Base-by-base conservation (phyloP, 352 stramenopile genomes). In the Phytophthora sansomeana region DNA sequence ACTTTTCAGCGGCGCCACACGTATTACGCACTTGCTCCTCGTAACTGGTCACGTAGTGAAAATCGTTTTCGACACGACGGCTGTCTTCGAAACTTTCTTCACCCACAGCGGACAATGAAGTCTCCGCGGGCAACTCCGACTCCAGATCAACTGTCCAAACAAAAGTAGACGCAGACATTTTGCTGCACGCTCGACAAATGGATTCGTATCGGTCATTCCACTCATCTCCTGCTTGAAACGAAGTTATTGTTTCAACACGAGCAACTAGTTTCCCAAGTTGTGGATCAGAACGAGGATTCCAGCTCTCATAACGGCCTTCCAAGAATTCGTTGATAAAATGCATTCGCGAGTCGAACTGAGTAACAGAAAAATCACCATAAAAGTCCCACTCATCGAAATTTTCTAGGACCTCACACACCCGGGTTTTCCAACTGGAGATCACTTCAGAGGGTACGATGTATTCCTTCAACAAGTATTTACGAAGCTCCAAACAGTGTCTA, bases 281-380 rank as follows among this genome's bases (percentile, higher is more conserved):
- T 21, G 17, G 17, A 24, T 39, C 1, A 49, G 42, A 21, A 63
- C 38, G 30, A 10, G 30, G 30, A 36, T 36, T 9, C 30, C 30
- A 63, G 46, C 52, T 1, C 29, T 64, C 57, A 21, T 49, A 64
- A 7, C 8, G 46, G 24, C 56, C 28, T 5, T 50, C 46, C 6
- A 64, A 4, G 21, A 64, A 29, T 43, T 64, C 57, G 28, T 49
- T 57, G n/a, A 57, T 21, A 11, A 57, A 26, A 5, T 1, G 26
- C 57, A 64, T 42, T 24, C 26, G 19, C 11, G 36, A 49, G 28
- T 64, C 44, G 10, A 64, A 64, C 43, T 46, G 39, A n/a, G 7
- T 17, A 9, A 26, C 17, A 21, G 33, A 26, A 24, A 54, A 17
- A 3, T 14, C 30, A 29, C 55, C 30, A 24, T 28, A 41, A 5